Conservation (phyloP, 768 basidiomycete species). For the Russula foetens region DNA sequence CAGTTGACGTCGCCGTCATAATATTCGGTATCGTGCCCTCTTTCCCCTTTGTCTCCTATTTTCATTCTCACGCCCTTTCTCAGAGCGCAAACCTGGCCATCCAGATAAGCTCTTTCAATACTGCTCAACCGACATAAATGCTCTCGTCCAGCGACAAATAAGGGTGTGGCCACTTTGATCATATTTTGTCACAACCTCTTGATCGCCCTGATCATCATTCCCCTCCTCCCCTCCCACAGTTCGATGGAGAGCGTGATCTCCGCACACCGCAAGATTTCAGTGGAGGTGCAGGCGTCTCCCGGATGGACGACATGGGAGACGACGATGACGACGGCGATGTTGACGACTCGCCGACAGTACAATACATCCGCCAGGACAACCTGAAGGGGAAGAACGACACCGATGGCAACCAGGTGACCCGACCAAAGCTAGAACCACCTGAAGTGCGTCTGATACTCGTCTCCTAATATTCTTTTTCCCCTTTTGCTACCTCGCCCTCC, state of each 20-base stretch:
- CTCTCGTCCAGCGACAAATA: conserved; percentile 62
- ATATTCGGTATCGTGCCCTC: conserved; percentile 54
- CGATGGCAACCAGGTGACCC: conserved; percentile 10
- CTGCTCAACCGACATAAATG: conserved; percentile 61
- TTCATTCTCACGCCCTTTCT: conserved; percentile 17
- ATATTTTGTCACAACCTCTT: no score
- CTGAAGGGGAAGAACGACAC: conserved; percentile 14
- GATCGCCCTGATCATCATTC: neutral
- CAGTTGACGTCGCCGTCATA: conserved; percentile 82
- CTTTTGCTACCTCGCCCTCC: neutral
- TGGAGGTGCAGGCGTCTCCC: conserved; percentile 22
- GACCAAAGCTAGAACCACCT: conserved; percentile 12
- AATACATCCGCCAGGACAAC: conserved; percentile 17
- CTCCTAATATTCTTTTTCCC: no score
- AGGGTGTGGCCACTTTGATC: conserved; percentile 33
- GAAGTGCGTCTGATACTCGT: conserved; percentile 21
- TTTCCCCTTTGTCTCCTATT: conserved; percentile 1
- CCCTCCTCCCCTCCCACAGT: conserved; percentile 26
- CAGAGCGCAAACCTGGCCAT: conserved; percentile 73
- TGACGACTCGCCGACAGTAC: conserved; percentile 11
- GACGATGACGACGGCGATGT: conserved; percentile 23
- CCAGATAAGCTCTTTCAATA: conserved; percentile 79
- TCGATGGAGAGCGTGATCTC: conserved; percentile 44
- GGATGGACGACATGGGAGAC: conserved; percentile 35
- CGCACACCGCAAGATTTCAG: conserved; percentile 44